A percentile compares a stretch with the other conserved stretches of the same genome.
Conservation (phyloP, 1,284 basidiomycete genomes). For the Puccinia hordei region DNA sequence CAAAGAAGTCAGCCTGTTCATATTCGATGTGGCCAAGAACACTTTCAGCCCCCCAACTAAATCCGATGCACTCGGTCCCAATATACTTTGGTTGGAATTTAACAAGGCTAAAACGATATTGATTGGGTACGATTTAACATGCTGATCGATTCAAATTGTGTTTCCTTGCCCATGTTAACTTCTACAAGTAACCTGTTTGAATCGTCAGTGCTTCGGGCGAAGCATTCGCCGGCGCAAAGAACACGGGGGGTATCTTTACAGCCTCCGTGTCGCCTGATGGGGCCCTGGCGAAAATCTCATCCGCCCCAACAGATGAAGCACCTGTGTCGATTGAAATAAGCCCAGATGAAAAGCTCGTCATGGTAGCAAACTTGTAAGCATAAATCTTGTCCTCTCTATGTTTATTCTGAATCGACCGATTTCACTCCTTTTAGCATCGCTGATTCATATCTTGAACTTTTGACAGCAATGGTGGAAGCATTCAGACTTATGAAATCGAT, state of each 20-base stretch:
- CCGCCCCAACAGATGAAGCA: constrained; percentile 19
- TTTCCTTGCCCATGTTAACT: background rate
- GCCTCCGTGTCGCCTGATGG: constrained; percentile 13
- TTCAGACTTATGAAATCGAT: constrained; percentile 21
- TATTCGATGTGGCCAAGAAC: constrained; percentile 5
- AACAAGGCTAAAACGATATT: constrained; percentile 27
- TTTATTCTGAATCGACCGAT: too few species aligned
- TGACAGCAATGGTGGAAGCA: constrained; percentile 24
- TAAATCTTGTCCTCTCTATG: background rate
- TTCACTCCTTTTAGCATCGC: too few species aligned
- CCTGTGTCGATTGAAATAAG: constrained; percentile 27
- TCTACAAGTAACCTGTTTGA: background rate
- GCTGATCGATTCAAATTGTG: background rate
- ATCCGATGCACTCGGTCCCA: constrained; percentile 21
- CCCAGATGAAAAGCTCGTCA: constrained; percentile 15
- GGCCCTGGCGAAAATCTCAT: constrained; percentile 16
- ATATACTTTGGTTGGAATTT: constrained; percentile 22
- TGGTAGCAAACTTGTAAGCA: constrained; percentile 35
- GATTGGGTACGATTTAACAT: constrained; percentile 4
- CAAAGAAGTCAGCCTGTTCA: background rate
- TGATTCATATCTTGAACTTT: background rate
- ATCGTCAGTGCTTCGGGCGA: background rate
- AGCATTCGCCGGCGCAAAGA: constrained; percentile 11
- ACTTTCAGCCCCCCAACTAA: background rate
- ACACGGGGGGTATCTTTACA: constrained; percentile 34